Evolutionary conservation across 306 rosid species (phyloP), one percentile per base, ranked within the genome.

Genomic region (Prunus mira): DNA sequence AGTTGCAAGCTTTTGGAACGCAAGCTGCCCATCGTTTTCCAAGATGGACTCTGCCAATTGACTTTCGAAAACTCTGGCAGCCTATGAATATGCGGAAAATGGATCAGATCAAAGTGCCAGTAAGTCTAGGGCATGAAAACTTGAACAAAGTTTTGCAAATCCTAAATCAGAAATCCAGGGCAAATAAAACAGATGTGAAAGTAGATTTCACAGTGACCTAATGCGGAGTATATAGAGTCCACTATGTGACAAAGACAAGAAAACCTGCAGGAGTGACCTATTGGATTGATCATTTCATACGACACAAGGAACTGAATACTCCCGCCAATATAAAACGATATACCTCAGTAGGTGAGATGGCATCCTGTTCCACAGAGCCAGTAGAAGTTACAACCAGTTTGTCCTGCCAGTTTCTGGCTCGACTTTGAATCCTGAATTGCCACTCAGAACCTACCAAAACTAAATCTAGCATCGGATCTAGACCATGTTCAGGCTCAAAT

Each of bases 341-440:
- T 89, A 94, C 98, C 97, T 92, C 98, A 41, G 74, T 70, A 66
- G 95, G 91, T 45, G 98, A 92, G 65, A 86, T 82, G 51, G 82
- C 84, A 84, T 89, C 95, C 79, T 92, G 95, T 81, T 94, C 98
- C 79, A 89, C 90, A 24, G 92, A 82, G 67, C 96, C 93, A 1
- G 97, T 93, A 27, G 98, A 93, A 38, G 97, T 93, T 82, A 93
- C 98, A 57, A 91, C 98, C 85, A 91, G 87, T 82, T 93, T 93
- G 18, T 88, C 92, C 71, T 88, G 93, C 96, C 98, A 95, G 80
- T 85, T 87, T 89, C 98, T 95, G 65, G 97, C 95, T 73, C 96
- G 93, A 69, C 91, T 79, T 71, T 89, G 96, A 80, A 95, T 89
- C 72, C 85, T 83, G 74, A 92, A 90, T 77, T 90, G 96, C 96